Evolutionary conservation across 805 yeast genomes (phyloP).

Genomic region (Wickerhamiella australiensis): DNA sequence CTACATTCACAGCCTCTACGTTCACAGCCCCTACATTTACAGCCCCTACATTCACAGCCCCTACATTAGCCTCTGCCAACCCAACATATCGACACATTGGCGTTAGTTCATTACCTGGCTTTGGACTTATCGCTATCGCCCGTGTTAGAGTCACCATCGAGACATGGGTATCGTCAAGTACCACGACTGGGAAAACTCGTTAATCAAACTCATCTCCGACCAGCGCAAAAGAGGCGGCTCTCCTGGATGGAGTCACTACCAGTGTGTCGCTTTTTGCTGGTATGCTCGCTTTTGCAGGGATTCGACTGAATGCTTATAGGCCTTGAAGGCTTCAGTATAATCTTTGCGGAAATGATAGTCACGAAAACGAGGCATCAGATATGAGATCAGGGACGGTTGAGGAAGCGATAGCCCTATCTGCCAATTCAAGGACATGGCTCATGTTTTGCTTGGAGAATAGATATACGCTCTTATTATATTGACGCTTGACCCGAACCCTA

Average conservation of each 20-base stretch:
- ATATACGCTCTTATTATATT: conserved; percentile 40
- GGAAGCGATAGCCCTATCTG: conserved; percentile 37
- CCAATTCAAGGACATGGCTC: conserved; percentile 44
- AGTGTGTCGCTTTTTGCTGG: conserved; percentile 62
- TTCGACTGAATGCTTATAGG: conserved; percentile 62
- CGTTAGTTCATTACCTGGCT: conserved; percentile 58
- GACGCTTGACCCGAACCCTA: conserved; percentile 42
- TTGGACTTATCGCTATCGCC: conserved; percentile 46
- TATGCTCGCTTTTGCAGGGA: conserved; percentile 42
- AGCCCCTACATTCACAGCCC: no score
- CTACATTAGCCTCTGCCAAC: no score
- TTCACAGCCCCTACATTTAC: no score
- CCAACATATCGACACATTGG: no score
- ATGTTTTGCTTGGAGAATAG: conserved; percentile 57
- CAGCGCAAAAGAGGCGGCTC: conserved; percentile 54
- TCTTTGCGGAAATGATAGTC: conserved; percentile 50
- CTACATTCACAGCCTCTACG: no score
- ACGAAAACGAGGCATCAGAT: conserved; percentile 64
- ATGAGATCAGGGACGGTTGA: conserved; percentile 33
- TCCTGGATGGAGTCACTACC: conserved; percentile 54
- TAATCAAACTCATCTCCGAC: conserved; percentile 42
- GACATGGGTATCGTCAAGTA: conserved; percentile 71
- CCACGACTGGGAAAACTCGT: conserved; percentile 87
- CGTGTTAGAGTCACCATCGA: conserved; percentile 66
- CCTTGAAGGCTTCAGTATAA: conserved; percentile 54